Base-by-base conservation (phyloP, 345 rosid genomes). In the Pelargonium nanum region DNA sequence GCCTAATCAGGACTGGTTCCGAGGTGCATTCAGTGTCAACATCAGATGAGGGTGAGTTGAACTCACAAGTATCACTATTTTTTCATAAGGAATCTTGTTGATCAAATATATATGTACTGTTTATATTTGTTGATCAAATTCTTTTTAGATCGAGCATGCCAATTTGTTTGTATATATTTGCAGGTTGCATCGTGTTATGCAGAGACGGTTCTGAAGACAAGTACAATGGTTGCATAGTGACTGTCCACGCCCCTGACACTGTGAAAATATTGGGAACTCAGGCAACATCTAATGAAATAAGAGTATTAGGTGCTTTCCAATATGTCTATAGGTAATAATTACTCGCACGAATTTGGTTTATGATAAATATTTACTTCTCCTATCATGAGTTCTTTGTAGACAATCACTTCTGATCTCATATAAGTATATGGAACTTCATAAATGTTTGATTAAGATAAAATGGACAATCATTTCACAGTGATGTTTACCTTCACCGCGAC, bases 281-380 rank as follows among this genome's bases (percentile, higher is more conserved):
- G 72, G 91, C 83, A 26, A 87, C 93, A 19, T 87, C 63, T 40
- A 86, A 92, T 44, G 98, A 89, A 77, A 50, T 19, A 34, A 81
- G 89, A 70, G 64, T 92, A 25, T 89, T 92, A 53, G 98, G 96
- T 30, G 96, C 93, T 70, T 87, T 89, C 67, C 93, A 75, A 64
- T 92, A 92, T 23, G 84, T 82, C 56, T 77, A 87, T 65, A 85
- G 96, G 98, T 92, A 40, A 7, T 0, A 40, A 40, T 12, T 1
- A 30, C 40, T 5, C 6, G 40, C 10, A 0, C 10, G 40, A 12
- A 5, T 12, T 30, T 30, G 40, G 10, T 30, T 30, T 30, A 30
- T 30, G 0, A 1, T 30, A 30, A 30, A 30, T 30, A 64, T 30
- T 30, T 30, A 30, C 9, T 30, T 1, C 40, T 12, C 40, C 6